phyloP scores from a whole-genome alignment of 139 green algal species.

The Pedinophyceae sp. region DNA sequence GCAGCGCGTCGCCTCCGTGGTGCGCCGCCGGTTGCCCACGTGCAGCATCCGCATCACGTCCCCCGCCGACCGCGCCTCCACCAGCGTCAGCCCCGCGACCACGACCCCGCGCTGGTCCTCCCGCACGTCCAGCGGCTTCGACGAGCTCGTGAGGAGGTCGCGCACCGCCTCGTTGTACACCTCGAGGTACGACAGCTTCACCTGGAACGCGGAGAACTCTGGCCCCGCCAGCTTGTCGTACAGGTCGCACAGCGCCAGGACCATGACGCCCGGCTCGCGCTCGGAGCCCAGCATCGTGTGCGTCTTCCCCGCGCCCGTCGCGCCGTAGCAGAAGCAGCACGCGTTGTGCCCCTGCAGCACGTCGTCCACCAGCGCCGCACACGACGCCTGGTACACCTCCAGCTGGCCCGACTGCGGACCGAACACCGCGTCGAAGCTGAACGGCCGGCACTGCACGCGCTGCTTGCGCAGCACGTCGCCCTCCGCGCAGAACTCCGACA shows the following conservation, averaged over 20 bases:
- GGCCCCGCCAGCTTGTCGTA: not conserved
- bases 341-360: constrained; percentile 41
- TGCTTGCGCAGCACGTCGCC: not conserved
- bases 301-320: constrained; percentile 37
- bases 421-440: not conserved
- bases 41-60: constrained; percentile 10
- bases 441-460: not conserved
- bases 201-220: not conserved
- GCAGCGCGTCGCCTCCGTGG: constrained; percentile 22
- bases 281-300: not conserved
- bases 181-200: not conserved
- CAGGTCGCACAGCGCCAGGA: not conserved
- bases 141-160: constrained; percentile 1
- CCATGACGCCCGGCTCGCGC: not conserved
- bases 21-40: constrained; percentile 11
- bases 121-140: constrained; percentile 6
- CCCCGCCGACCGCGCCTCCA: not conserved
- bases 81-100: constrained; percentile 3
- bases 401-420: not conserved
- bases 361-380: not conserved
- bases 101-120: constrained; percentile 7
- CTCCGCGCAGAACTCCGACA: not conserved
- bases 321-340: constrained; percentile 95
- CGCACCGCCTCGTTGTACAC: not conserved
- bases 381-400: not conserved